Conservation (phyloP, 202 grass and related monocot species). For the Elaeis oleifera region DNA sequence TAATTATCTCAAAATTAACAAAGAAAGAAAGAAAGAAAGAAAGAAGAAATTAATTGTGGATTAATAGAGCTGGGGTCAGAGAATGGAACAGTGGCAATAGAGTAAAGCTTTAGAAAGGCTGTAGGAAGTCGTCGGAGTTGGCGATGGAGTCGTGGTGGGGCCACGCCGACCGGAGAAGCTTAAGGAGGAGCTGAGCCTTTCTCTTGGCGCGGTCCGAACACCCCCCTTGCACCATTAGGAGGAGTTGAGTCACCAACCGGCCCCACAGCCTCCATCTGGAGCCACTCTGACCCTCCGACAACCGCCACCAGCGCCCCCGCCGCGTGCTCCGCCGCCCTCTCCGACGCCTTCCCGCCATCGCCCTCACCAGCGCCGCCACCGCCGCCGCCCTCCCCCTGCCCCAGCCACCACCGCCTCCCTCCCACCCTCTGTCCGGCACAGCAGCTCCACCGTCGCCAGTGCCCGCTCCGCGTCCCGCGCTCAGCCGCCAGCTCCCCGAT, state of each 20-base stretch:
- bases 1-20: not conserved
- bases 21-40: not conserved
- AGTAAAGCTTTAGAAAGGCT: constrained; percentile 28
- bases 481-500: constrained; percentile 26
- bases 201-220: constrained; percentile 79
- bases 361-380: constrained; percentile 54
- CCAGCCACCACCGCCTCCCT: constrained; percentile 51
- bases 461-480: constrained; percentile 42
- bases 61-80: not conserved
- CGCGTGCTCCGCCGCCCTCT: constrained; percentile 70
- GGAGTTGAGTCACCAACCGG: constrained; percentile 58
- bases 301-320: constrained; percentile 68
- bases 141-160: constrained; percentile 36
- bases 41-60: not conserved
- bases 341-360: constrained; percentile 32
- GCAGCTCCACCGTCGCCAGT: constrained; percentile 59
- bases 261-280: constrained; percentile 72
- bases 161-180: constrained; percentile 61
- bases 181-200: constrained; percentile 75
- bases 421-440: constrained; percentile 67
- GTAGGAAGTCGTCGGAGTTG: constrained; percentile 70
- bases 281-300: constrained; percentile 46
- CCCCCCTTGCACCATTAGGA: constrained; percentile 75
- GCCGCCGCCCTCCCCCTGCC: constrained; percentile 24
- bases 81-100: not conserved